Evolutionary conservation across 1,139 yeast species (phyloP).

Genomic region (Protomyces inundatus): DNA sequence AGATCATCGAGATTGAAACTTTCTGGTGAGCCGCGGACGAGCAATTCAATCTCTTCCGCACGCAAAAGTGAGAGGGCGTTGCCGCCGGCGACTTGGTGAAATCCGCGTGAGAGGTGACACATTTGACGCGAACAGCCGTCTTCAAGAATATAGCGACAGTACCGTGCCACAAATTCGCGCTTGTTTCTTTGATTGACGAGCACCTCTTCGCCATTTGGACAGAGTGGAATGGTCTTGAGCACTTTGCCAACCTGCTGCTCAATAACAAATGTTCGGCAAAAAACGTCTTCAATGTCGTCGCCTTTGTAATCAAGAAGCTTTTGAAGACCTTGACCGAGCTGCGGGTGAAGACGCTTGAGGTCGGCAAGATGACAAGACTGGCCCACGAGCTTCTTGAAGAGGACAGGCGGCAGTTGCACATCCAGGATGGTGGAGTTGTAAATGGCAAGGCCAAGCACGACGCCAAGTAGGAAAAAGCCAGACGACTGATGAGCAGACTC

Average conservation of each 20-base stretch:
- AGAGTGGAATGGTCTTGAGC: conserved; percentile 46
- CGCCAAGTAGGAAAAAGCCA: conserved; percentile 71
- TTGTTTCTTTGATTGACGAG: conserved; percentile 56
- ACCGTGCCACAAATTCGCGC: conserved; percentile 54
- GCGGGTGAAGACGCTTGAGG: conserved; percentile 62
- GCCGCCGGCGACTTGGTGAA: conserved; percentile 69
- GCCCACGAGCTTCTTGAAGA: conserved; percentile 68
- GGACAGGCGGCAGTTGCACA: conserved; percentile 64
- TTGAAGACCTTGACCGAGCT: conserved; percentile 54
- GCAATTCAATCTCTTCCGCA: conserved; percentile 71
- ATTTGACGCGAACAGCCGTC: conserved; percentile 30
- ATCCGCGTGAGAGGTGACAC: conserved; percentile 46
- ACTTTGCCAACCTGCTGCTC: conserved; percentile 34
- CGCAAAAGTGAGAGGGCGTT: conserved; percentile 71
- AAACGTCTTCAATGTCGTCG: conserved; percentile 44
- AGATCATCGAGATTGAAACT: conserved; percentile 63
- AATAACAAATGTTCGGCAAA: conserved; percentile 46
- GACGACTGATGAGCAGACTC: conserved; percentile 37
- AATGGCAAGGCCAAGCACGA: conserved; percentile 80
- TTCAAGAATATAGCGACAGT: conserved; percentile 59
- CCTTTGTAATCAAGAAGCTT: conserved; percentile 50
- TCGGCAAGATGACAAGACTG: conserved; percentile 57
- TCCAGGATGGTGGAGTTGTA: conserved; percentile 85
- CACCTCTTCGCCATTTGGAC: conserved; percentile 52
- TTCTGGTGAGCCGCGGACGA: conserved; percentile 72